Evolutionary conservation across 176 grass and related monocot genomes (phyloP).

Genomic region (Juncus effusus): DNA sequence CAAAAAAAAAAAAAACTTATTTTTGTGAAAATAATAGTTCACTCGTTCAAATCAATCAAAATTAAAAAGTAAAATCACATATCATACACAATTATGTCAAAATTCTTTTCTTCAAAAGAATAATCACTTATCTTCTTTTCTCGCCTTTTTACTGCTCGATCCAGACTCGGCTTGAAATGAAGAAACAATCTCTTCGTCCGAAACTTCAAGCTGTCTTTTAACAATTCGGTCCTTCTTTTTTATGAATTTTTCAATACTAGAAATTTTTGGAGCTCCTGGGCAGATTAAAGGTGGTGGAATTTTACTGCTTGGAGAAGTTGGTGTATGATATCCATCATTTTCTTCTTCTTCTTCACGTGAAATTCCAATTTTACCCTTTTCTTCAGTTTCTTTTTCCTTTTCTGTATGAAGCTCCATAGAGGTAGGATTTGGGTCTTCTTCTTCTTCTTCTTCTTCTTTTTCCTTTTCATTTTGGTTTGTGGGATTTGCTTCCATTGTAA

Average conservation of each 20-base stretch:
- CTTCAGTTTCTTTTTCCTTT: neutral
- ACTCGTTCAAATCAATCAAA: conserved; percentile 23
- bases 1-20: too few relatives aligned
- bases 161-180: conserved; percentile 5
- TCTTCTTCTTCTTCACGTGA: neutral
- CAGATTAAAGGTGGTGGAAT: conserved; percentile 11
- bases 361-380: neutral
- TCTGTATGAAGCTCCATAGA: conserved; percentile 6
- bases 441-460: conserved; percentile 7
- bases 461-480: conserved; percentile 1
- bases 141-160: conserved; percentile 12
- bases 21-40: neutral
- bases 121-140: neutral
- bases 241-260: neutral
- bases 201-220: neutral
- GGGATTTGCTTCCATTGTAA: neutral
- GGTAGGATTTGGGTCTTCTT: conserved; percentile 4
- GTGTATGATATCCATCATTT: conserved; percentile 30
- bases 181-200: conserved; percentile 22
- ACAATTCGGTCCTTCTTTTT: conserved; percentile 23
- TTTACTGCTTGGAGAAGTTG: conserved; percentile 14
- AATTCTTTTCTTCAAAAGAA: neutral
- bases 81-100: conserved; percentile 10
- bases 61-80: neutral
- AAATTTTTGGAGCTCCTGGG: conserved; percentile 15